Conservation (phyloP, 768 basidiomycete species). For the Mycena vitilis region DNA sequence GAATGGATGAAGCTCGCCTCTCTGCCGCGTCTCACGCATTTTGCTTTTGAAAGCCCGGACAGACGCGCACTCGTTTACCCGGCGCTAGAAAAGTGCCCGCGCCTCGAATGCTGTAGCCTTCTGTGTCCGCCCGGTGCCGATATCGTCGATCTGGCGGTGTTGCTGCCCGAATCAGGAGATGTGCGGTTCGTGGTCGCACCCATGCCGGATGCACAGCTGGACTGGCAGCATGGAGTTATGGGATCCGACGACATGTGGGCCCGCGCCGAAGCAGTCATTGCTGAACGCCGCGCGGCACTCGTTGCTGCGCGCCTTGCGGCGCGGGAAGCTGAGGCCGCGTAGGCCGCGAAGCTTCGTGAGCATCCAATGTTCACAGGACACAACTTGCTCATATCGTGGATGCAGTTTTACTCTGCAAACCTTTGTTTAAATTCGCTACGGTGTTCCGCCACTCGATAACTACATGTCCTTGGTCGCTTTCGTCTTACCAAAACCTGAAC, state of each 20-base stretch:
- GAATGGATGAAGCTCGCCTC: constrained; percentile 5
- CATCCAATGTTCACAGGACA: too few species aligned
- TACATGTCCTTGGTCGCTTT: too few species aligned
- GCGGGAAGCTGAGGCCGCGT: too few species aligned
- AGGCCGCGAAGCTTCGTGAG: too few species aligned
- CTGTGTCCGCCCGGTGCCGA: constrained; percentile 3
- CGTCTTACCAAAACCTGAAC: too few species aligned
- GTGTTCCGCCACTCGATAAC: too few species aligned
- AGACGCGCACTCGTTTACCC: not conserved
- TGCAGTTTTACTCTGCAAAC: too few species aligned
- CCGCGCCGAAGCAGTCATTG: constrained; percentile 10
- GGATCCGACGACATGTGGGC: constrained; percentile 7
- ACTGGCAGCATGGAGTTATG: constrained; percentile 1
- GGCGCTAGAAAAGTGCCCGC: not conserved
- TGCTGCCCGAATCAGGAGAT: not conserved
- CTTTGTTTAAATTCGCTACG: too few species aligned
- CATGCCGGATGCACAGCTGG: not conserved
- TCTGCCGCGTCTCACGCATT: constrained; percentile 2
- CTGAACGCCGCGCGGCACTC: not conserved
- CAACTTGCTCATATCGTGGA: too few species aligned
- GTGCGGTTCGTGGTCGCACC: not conserved
- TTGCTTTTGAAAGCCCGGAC: not conserved
- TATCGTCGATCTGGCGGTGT: not conserved
- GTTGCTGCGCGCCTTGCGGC: too few species aligned
- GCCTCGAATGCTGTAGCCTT: constrained; percentile 6